Percentiles rank a stretch among this genome's conserved stretches.
phyloP scores from a whole-genome alignment of 2,329 filamentous ascomycete genomes.

The Cladosporium sphaerospermum region DNA sequence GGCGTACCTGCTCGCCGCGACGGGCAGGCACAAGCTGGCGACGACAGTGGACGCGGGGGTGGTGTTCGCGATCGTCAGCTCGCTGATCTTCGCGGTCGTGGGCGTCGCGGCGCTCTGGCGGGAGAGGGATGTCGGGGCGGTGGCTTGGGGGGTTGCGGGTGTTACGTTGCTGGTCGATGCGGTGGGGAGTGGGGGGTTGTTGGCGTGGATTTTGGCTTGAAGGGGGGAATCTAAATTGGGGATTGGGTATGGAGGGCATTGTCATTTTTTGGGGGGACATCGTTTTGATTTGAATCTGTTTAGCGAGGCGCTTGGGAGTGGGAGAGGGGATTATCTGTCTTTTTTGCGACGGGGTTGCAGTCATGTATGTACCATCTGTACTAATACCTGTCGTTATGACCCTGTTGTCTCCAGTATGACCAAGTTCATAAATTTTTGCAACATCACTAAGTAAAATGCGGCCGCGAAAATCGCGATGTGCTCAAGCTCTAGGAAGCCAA shows the following conservation, averaged over 20 bases:
- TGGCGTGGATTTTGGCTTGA: slow-evolving; percentile 44
- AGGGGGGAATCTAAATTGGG: neutral
- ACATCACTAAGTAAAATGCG: no score
- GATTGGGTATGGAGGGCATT: no score
- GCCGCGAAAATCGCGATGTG: no score
- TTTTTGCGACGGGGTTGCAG: no score
- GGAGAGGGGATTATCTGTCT: no score
- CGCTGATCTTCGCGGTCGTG: slow-evolving; percentile 57
- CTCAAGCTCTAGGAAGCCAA: no score
- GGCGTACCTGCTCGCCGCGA: slow-evolving; percentile 58
- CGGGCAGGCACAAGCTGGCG: slow-evolving; percentile 60
- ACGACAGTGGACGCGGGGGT: slow-evolving; percentile 70
- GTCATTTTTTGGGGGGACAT: no score
- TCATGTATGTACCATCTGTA: no score
- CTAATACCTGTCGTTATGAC: no score
- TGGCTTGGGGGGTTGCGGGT: slow-evolving; percentile 42
- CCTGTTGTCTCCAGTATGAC: no score
- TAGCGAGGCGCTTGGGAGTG: neutral
- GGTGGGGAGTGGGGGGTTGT: slow-evolving; percentile 46
- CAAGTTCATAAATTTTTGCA: no score
- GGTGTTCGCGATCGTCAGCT: slow-evolving; percentile 61
- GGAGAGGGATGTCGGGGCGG: slow-evolving; percentile 38
- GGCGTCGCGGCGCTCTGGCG: slow-evolving; percentile 56
- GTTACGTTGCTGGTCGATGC: slow-evolving; percentile 42
- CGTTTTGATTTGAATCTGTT: no score